Conservation (phyloP, 2,329 filamentous ascomycete genomes). For the Lomentospora prolificans region DNA sequence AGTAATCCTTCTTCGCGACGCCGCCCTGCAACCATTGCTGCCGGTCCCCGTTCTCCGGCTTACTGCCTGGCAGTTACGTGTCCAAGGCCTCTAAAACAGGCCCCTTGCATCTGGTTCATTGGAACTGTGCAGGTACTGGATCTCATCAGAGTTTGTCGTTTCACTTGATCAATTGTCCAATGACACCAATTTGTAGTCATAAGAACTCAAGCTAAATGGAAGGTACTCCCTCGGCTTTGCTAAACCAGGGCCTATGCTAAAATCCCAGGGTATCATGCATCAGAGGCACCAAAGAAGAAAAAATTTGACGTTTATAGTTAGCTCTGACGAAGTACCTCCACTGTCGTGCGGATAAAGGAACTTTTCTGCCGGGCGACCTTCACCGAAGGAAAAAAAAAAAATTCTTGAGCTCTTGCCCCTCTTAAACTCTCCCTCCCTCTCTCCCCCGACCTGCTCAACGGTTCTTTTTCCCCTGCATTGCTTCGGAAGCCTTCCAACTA, state of each 20-base stretch:
- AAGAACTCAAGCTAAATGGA: neutral
- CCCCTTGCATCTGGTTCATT: neutral
- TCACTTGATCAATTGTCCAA: neutral
- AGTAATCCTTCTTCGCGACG: no score
- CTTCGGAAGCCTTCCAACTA: slow-evolving; percentile 2
- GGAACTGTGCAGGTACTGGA: neutral
- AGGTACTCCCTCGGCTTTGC: neutral
- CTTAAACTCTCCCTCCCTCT: slow-evolving; percentile 7
- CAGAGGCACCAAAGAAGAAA: neutral
- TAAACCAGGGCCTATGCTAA: neutral
- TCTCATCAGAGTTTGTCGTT: neutral
- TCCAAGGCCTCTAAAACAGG: no score
- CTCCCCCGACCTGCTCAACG: neutral
- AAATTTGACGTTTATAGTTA: neutral
- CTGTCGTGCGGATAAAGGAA: neutral
- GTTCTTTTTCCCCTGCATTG: slow-evolving; percentile 7
- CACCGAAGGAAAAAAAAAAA: slow-evolving; percentile 17
- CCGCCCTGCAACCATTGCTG: no score
- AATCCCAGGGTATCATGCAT: neutral
- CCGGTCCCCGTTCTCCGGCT: no score
- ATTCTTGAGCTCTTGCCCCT: slow-evolving; percentile 13
- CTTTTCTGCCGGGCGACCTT: neutral
- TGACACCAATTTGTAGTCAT: neutral
- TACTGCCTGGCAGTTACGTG: no score
- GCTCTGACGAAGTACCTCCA: neutral